Evolutionary conservation across 140 eudicot genomes (phyloP).

Genomic region (Senecio squalidus): DNA sequence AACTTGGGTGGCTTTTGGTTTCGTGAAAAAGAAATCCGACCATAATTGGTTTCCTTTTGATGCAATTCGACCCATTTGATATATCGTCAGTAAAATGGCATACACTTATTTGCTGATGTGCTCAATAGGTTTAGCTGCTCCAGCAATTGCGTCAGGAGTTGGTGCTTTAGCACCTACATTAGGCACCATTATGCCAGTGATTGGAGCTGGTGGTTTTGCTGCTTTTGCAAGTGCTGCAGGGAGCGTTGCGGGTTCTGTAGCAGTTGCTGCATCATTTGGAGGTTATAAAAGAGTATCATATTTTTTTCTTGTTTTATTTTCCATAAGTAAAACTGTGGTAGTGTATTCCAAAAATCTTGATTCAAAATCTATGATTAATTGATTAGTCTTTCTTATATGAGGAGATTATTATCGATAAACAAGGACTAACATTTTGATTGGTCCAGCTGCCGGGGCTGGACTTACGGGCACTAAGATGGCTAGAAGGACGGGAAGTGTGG

Average conservation of each 20-base stretch:
- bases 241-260: constrained; percentile 89
- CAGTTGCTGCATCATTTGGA: constrained; percentile 97
- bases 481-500: too few species aligned
- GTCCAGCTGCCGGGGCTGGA: constrained; percentile 97
- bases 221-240: constrained; percentile 95
- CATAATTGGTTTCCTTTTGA: neutral
- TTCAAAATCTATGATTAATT: neutral
- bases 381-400: too few species aligned
- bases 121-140: constrained; percentile 91
- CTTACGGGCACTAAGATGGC: constrained; percentile 70
- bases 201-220: constrained; percentile 97
- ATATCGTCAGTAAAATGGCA: constrained; percentile 3
- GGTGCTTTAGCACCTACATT: too few species aligned
- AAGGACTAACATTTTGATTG: constrained; percentile 20
- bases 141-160: constrained; percentile 98
- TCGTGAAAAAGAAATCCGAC: too few species aligned
- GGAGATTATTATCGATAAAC: neutral
- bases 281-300: constrained; percentile 29
- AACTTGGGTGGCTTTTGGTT: too few species aligned
- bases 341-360: too few species aligned
- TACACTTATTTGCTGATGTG: neutral
- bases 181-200: constrained; percentile 71
- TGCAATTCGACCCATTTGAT: too few species aligned
- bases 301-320: too few species aligned
- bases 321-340: too few species aligned